Conservation (phyloP, 495 filamentous ascomycete species). For the Barbatosphaeria neglecta region DNA sequence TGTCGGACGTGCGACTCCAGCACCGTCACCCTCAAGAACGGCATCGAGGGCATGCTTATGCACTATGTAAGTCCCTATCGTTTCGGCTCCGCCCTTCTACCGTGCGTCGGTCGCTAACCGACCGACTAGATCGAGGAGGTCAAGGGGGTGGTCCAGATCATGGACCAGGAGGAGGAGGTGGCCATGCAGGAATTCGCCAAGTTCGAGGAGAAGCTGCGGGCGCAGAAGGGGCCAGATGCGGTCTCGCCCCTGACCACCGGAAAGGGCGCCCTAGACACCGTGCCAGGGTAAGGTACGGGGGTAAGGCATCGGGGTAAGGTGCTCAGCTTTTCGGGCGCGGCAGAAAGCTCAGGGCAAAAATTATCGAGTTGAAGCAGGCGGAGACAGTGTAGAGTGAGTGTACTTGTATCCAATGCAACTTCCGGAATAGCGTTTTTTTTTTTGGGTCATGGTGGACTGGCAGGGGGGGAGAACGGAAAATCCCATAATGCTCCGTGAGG, state of each 20-base stretch:
- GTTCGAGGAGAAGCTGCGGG: slow-evolving; percentile 88
- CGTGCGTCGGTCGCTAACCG: background rate
- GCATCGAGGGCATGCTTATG: slow-evolving; percentile 97
- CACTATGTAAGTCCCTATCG: slow-evolving; percentile 43
- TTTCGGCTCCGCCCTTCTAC: background rate
- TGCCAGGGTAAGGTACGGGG: slow-evolving; percentile 24
- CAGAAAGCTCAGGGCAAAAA: no score
- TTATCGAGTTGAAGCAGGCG: no score
- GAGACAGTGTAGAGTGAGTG: no score
- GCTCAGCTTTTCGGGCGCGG: no score
- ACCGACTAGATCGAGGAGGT: slow-evolving; percentile 78
- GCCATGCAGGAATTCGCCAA: slow-evolving; percentile 82
- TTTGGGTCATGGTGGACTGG: no score
- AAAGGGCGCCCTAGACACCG: slow-evolving; percentile 56
- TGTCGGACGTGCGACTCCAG: slow-evolving; percentile 94
- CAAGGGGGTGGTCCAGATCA: slow-evolving; percentile 77
- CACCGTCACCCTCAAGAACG: slow-evolving; percentile 89
- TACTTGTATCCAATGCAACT: no score
- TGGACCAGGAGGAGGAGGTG: slow-evolving; percentile 88
- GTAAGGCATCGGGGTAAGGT: no score
- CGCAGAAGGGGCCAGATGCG: slow-evolving; percentile 48
- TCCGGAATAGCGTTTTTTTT: no score
- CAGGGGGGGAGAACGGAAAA: no score
- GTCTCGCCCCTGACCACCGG: slow-evolving; percentile 45
- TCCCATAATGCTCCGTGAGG: no score